phyloP scores from a whole-genome alignment of 2,329 filamentous ascomycete species.

The Diatrype stigma region DNA sequence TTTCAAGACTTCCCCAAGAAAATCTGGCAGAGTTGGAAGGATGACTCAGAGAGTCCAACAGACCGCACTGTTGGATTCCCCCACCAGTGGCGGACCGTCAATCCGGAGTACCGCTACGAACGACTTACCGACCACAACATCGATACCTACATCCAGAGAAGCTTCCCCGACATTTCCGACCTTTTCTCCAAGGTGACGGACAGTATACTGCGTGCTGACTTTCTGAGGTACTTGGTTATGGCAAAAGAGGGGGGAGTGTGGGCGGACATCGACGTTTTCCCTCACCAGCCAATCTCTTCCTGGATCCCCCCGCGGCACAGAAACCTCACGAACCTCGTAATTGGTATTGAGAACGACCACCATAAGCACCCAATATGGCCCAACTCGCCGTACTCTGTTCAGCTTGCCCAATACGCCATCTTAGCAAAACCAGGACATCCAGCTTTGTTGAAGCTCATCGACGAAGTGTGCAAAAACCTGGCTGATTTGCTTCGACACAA shows the following conservation, averaged over 20 bases:
- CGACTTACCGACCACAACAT: conserved; percentile 24
- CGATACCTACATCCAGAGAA: conserved; percentile 50
- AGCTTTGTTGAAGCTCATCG: conserved; percentile 61
- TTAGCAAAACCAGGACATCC: conserved; percentile 68
- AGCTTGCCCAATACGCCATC: conserved; percentile 73
- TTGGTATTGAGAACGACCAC: conserved; percentile 67
- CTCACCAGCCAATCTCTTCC: conserved; percentile 59
- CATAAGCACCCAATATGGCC: conserved; percentile 35
- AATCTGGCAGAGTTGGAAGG: conserved; percentile 30
- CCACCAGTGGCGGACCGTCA: conserved; percentile 18
- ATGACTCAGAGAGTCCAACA: conserved; percentile 24
- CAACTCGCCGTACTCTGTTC: conserved; percentile 64
- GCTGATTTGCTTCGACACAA: conserved; percentile 15
- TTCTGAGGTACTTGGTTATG: conserved; percentile 58
- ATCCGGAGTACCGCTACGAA: conserved; percentile 25
- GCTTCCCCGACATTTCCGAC: conserved; percentile 56
- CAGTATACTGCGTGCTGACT: conserved; percentile 53
- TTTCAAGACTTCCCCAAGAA: conserved; percentile 15
- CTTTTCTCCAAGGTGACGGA: conserved; percentile 45
- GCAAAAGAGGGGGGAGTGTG: conserved; percentile 69
- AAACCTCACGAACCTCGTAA: conserved; percentile 58
- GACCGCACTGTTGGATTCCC: conserved; percentile 24
- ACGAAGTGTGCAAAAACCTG: conserved; percentile 50
- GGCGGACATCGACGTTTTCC: conserved; percentile 63
- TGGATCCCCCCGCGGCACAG: conserved; percentile 64